These are phyloP conservation scores for Microglena sp. DNA, from an alignment of 139 green algal genomes.

Conservation along the genomic window DNA sequence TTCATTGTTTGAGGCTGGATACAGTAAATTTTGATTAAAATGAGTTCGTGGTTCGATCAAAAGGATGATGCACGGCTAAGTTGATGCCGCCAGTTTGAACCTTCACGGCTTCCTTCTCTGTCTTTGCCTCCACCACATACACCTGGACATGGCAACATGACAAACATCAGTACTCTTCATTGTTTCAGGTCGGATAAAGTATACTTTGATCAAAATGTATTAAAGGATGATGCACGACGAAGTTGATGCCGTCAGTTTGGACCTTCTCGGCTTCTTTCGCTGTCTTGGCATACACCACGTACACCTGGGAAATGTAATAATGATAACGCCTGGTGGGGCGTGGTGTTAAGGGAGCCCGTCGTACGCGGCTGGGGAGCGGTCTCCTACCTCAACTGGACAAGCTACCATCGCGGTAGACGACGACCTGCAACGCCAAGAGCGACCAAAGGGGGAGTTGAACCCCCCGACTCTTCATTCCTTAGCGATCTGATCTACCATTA, in stretches of 20 bases:
- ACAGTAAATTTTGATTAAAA: not conserved
- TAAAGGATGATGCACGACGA: conserved; percentile 7
- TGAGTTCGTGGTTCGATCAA: no score
- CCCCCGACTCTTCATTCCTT: no score
- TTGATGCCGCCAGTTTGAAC: conserved; percentile 23
- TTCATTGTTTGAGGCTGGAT: not conserved
- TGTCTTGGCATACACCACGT: conserved; percentile 60
- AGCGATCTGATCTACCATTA: no score
- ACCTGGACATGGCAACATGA: no score
- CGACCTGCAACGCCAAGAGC: no score
- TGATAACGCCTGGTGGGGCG: no score
- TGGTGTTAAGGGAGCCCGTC: no score
- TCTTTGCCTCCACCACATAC: conserved; percentile 67
- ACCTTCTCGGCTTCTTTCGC: conserved; percentile 32
- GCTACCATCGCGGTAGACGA: no score
- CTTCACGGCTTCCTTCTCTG: conserved; percentile 10
- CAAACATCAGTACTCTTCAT: no score
- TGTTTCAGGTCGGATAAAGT: not conserved
- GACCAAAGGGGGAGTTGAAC: no score
- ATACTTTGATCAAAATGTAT: not conserved
- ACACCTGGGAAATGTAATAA: conserved; percentile 53
- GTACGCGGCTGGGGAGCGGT: no score
- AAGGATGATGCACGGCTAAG: not conserved
- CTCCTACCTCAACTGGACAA: no score
- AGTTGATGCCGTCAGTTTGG: conserved; percentile 94